A percentile compares a stretch with the other conserved stretches of the same genome.
Evolutionary conservation across 2,329 filamentous ascomycete genomes (phyloP).

Genomic region (Akanthomyces uredinophilus): DNA sequence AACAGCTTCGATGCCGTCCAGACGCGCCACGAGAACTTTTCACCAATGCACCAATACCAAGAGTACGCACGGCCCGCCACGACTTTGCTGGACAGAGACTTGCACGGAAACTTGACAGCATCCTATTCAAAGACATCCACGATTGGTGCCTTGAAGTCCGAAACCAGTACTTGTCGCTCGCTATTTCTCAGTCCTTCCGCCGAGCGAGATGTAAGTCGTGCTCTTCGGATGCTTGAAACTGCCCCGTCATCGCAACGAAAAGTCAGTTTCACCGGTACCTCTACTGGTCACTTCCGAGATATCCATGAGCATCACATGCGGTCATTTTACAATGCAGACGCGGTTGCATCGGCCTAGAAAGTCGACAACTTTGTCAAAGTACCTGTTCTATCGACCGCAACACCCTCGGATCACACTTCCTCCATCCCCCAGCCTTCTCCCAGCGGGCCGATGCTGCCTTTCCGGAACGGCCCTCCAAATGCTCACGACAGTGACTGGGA

Average conservation of each 20-base stretch:
- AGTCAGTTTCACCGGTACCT: not conserved
- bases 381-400: constrained; percentile 20
- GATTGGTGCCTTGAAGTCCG: constrained; percentile 13
- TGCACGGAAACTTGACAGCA: not conserved
- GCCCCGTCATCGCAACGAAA: constrained; percentile 19
- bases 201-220: constrained; percentile 40
- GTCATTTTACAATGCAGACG: constrained; percentile 33
- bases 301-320: constrained; percentile 15
- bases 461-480: constrained; percentile 7
- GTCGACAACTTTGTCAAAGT: constrained; percentile 36
- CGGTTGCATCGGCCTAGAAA: constrained; percentile 36
- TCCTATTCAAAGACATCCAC: constrained; percentile 27
- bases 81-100: not conserved
- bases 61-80: not conserved
- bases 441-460: not conserved
- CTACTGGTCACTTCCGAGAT: not conserved
- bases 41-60: not conserved
- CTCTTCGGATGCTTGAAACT: constrained; percentile 28
- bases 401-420: not conserved
- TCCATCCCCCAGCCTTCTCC: not conserved
- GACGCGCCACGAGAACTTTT: not conserved
- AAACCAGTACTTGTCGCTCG: constrained; percentile 6
- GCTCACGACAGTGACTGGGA: constrained; percentile 31
- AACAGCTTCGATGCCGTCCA: not conserved
- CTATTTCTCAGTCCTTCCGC: constrained; percentile 16